Base-by-base conservation (phyloP, 768 basidiomycete species). In the Leccinum imitatum region DNA sequence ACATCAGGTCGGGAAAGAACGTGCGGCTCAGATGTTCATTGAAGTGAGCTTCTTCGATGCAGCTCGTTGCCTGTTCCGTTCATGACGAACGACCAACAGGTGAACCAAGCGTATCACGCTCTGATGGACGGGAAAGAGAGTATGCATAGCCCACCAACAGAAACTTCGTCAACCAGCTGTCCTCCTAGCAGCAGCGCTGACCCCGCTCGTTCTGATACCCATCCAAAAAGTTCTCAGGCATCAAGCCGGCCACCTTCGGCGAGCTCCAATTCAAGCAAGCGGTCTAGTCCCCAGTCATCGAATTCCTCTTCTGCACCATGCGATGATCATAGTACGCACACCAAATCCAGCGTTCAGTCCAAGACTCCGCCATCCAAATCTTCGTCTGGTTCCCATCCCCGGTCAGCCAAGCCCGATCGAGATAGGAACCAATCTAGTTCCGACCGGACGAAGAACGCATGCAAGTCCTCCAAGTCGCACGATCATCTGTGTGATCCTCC, bases 21-120 rank as follows among this genome's bases (percentile, higher is more conserved):
- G 71, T 50, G 83, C 84, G 17, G 80, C 80, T 54, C 78, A 79
- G 63, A 77, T 77, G 65, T 88, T 88, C 71, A 77, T 83, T 52
- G 80, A 88, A 76, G 87, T 86, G 23, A 23, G 23, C 23, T 23
- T 23, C 41, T 60, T 56, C 48, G 33, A 9, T 46, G 53, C 46
- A 30, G 54, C 57, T 48, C 15, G 4, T 31, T 23, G 4, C 27
- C 47, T 57, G 53, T 31, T 51, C 54, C 10, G 35, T 61, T 55
- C 52, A 23, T 47, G 50, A 48, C 13, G 23, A 39, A 57, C 54
- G 30, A 1, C 21, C 21, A 10, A 52, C 37, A 86, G 85, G 79
- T 82, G 58, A 83, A 82, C 66, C 66, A 79, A 47, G 85, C 86
- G 35, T 87, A 87, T 76, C 80, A 80, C 56, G 73, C 78, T 30